phyloP scores from a whole-genome alignment of 805 yeast genomes.

The Diddensiella santjacobensis region DNA sequence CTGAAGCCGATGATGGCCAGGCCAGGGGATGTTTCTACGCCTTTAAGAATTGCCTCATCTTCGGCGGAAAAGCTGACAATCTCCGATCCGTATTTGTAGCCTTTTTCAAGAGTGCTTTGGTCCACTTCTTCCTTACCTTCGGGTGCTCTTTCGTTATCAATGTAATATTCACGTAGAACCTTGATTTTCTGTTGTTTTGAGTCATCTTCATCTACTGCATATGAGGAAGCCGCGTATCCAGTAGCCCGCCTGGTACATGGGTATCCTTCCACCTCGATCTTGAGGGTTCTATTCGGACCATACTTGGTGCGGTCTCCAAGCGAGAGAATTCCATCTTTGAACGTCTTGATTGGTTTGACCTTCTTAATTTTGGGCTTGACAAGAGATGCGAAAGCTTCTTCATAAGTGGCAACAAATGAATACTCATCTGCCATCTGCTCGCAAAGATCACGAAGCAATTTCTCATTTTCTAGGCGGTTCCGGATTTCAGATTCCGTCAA shows the following conservation, averaged over 20 bases:
- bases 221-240: slow-evolving; percentile 14
- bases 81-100: slow-evolving; percentile 63
- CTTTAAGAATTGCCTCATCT: slow-evolving; percentile 36
- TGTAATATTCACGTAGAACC: slow-evolving; percentile 19
- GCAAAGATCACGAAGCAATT: slow-evolving; percentile 1
- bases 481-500: background rate
- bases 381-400: slow-evolving; percentile 11
- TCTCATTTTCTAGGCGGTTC: slow-evolving; percentile 7
- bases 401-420: slow-evolving; percentile 16
- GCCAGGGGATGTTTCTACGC: slow-evolving; percentile 42
- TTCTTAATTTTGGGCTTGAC: slow-evolving; percentile 32
- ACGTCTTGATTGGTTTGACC: slow-evolving; percentile 46
- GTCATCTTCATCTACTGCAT: slow-evolving; percentile 7
- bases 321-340: slow-evolving; percentile 44
- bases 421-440: slow-evolving; percentile 3
- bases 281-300: slow-evolving; percentile 26
- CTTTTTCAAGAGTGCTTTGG: slow-evolving; percentile 47
- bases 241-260: slow-evolving; percentile 22
- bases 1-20: slow-evolving; percentile 65
- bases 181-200: slow-evolving; percentile 7
- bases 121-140: slow-evolving; percentile 33
- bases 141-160: slow-evolving; percentile 11
- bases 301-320: slow-evolving; percentile 41
- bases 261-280: slow-evolving; percentile 18
- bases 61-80: slow-evolving; percentile 51